Percentiles rank a stretch among this genome's conserved stretches.
Evolutionary conservation across 345 rosid genomes (phyloP).

Genomic region (Ricinus communis): DNA sequence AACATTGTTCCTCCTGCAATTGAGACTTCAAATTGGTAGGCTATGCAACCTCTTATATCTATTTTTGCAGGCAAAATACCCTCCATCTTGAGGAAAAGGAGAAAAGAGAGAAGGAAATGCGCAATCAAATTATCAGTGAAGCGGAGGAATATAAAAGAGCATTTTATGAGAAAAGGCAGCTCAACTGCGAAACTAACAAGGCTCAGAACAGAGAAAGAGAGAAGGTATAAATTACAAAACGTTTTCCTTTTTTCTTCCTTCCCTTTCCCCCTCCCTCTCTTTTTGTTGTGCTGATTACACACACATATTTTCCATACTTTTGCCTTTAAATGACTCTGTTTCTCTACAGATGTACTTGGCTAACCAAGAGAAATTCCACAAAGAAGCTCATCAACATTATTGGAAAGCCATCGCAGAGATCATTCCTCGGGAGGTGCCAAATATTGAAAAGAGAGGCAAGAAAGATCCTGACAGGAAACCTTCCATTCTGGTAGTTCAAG

Average conservation of each 20-base stretch:
- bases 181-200: constrained; percentile 65
- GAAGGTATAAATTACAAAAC: constrained; percentile 46
- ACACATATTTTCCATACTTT: not conserved
- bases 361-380: constrained; percentile 92
- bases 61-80: constrained; percentile 63
- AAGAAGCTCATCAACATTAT: constrained; percentile 82
- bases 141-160: constrained; percentile 79
- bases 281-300: not conserved
- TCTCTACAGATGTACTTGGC: constrained; percentile 61
- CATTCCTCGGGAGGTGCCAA: constrained; percentile 86
- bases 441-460: constrained; percentile 76
- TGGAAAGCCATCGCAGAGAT: constrained; percentile 95
- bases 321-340: not conserved
- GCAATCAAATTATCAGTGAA: constrained; percentile 79
- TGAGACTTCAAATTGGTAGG: not conserved
- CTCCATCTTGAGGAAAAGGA: constrained; percentile 91
- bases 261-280: too few species aligned
- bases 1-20: not conserved
- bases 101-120: constrained; percentile 88
- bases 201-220: constrained; percentile 86
- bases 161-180: constrained; percentile 80
- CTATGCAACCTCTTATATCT: not conserved
- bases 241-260: not conserved
- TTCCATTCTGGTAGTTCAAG: constrained; percentile 61
- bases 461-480: constrained; percentile 79